Evolutionary conservation across 2,329 filamentous ascomycete species (phyloP).

Genomic region (Exophiala xenobiotica): DNA sequence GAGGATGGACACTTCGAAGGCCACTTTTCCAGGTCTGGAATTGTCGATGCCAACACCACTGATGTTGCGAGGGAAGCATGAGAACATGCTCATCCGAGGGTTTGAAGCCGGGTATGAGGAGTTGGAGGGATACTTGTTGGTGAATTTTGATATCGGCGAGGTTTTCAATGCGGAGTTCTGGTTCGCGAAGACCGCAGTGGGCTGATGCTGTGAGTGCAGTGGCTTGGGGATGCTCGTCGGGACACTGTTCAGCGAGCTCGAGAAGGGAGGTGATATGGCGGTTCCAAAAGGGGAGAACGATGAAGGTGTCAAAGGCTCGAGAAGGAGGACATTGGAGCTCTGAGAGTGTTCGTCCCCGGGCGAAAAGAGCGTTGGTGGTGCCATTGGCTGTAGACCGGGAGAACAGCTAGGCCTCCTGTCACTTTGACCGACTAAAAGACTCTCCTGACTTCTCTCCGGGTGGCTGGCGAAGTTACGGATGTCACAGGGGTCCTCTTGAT

Average conservation of each 20-base stretch:
- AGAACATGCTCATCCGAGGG: constrained; percentile 83
- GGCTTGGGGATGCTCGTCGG: constrained; percentile 37
- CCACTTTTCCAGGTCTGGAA: constrained; percentile 16
- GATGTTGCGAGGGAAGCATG: constrained; percentile 69
- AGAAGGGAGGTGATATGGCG: constrained; percentile 71
- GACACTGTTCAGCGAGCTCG: constrained; percentile 50
- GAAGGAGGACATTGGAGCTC: constrained; percentile 44
- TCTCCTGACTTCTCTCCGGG: too few species aligned
- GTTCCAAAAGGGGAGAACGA: constrained; percentile 79
- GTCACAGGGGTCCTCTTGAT: too few species aligned
- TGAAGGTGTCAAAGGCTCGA: constrained; percentile 65
- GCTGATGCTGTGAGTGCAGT: constrained; percentile 37
- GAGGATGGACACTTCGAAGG: constrained; percentile 70
- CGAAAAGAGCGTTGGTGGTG: constrained; percentile 12
- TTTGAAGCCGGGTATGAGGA: constrained; percentile 47
- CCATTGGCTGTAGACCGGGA: too few species aligned
- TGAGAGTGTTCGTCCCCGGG: background rate
- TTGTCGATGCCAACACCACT: constrained; percentile 21
- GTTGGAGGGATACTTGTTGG: constrained; percentile 64
- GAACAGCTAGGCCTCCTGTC: too few species aligned
- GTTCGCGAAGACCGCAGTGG: constrained; percentile 65
- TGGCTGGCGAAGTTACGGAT: too few species aligned
- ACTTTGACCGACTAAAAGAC: too few species aligned
- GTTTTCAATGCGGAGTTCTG: constrained; percentile 89
- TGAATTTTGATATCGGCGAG: constrained; percentile 70